Percentiles rank a stretch among this genome's conserved stretches.
Conservation (phyloP, 768 basidiomycete species). For the Mrakia frigida region DNA sequence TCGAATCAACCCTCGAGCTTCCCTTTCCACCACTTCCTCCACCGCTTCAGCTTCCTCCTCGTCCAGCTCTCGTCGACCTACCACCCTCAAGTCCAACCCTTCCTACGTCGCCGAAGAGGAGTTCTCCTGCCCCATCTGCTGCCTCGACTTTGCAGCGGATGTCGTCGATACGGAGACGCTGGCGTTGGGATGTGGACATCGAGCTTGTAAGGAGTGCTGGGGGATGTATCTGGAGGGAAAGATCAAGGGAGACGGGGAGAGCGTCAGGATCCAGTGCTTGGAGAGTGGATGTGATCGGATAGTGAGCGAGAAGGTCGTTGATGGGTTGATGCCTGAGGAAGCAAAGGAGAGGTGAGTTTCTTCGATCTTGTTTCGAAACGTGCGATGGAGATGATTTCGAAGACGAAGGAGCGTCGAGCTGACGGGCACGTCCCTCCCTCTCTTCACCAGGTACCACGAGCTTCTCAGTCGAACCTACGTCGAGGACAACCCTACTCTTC, state of each 20-base stretch:
- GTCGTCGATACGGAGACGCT: conserved; percentile 60
- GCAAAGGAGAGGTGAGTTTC: conserved; percentile 44
- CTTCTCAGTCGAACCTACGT: conserved; percentile 88
- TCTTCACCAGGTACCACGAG: conserved; percentile 63
- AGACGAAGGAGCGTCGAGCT: background rate
- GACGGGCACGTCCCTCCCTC: background rate
- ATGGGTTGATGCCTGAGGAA: conserved; percentile 55
- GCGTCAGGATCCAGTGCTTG: conserved; percentile 49
- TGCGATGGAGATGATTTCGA: no score
- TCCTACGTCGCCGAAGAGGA: conserved; percentile 48
- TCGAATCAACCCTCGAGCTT: conserved; percentile 44
- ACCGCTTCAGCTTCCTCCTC: conserved; percentile 47
- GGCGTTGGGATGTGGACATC: conserved; percentile 73
- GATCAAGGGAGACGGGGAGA: conserved; percentile 70
- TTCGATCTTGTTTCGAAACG: no score
- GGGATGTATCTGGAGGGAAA: conserved; percentile 69
- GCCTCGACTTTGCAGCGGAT: conserved; percentile 50
- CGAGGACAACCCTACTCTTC: conserved; percentile 68
- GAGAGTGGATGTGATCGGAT: conserved; percentile 46
- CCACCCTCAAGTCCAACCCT: conserved; percentile 37
- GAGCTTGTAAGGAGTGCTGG: conserved; percentile 83
- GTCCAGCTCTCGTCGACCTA: conserved; percentile 31
- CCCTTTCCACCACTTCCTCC: conserved; percentile 45
- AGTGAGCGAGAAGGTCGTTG: conserved; percentile 45
- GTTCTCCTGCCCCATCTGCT: conserved; percentile 92